Base-by-base conservation (phyloP, 768 basidiomycete genomes). In the Lentinula raphanica region DNA sequence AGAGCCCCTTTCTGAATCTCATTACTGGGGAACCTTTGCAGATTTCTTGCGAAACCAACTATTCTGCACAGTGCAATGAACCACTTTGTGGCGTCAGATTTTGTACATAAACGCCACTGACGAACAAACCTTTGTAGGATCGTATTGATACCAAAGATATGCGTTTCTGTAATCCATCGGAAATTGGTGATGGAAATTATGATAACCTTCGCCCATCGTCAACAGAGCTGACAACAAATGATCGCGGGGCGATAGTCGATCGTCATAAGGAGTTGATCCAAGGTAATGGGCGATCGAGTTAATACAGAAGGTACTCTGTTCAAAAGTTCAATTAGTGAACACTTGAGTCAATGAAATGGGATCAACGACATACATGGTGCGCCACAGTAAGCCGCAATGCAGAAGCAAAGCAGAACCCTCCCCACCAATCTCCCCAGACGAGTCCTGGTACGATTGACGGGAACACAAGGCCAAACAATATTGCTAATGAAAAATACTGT, bases 1-100 rank as follows among this genome's bases (percentile, higher is more conserved):
- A 91, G 76, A 32, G 83, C 81, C 12, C 93, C 86, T 70, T 94
- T 94, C 58, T 79, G 76, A 64, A 97, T 87, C 70, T 95, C 94
- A 71, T 93, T 92, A 67, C 86, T 85, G 53, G 92, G 92, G 74
- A 97, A 97, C 36, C 83, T 79, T 64, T 88, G 86, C 59, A 97
- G 79, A 67, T 94, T 83, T 44, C 76, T 83, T n/a, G 94, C 94
- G 29, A 94, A 72, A 3, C 92, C 87, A 28, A 92, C 49, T 49
- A 68, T 60, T 21, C 76, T 78, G 64, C 85, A 87, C 39, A 75
- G 62, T 19, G 78, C 83, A 66, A 97, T 97, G 76, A 97, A 94
- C 94, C 94, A 95, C 74, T 96, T 94, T 3, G 94, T 94, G 3
- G 92, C 92, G 68, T 94, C 92, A 66, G 93, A 94, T 69, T 11